Conservation (phyloP, 345 rosid genomes). For the Erucastrum elatum region DNA sequence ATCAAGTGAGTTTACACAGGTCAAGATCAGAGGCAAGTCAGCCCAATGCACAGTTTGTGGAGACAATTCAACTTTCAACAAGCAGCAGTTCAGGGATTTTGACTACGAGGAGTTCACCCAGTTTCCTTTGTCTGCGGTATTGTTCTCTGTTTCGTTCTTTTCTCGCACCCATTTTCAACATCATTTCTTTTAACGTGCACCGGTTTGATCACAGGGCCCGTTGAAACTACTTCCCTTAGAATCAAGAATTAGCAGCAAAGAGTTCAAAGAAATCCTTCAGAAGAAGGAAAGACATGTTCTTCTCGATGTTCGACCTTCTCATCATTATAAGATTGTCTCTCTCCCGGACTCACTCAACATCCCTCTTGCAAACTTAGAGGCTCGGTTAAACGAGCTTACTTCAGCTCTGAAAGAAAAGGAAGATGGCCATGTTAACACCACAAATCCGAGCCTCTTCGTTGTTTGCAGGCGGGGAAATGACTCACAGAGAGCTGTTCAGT, state of each 20-base stretch:
- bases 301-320: constrained; percentile 84
- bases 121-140: constrained; percentile 63
- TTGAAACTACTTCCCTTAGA: constrained; percentile 54
- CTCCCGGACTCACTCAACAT: constrained; percentile 75
- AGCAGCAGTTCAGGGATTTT: constrained; percentile 60
- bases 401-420: constrained; percentile 57
- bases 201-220: constrained; percentile 51
- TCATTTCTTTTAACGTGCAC: background rate
- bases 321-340: constrained; percentile 83
- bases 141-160: background rate
- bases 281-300: constrained; percentile 56
- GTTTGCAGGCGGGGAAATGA: constrained; percentile 91
- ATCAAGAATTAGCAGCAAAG: constrained; percentile 66
- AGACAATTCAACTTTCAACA: constrained; percentile 56
- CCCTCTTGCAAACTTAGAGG: constrained; percentile 65
- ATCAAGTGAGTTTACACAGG: constrained; percentile 43
- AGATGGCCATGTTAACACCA: constrained; percentile 22
- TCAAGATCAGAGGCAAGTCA: constrained; percentile 78
- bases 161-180: background rate
- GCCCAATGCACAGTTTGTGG: constrained; percentile 76
- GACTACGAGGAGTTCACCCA: constrained; percentile 91
- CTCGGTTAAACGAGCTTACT: constrained; percentile 60
- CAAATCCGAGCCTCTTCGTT: constrained; percentile 53
- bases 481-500: constrained; percentile 87
- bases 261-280: constrained; percentile 49